Evolutionary conservation across 176 grass and related monocot genomes (phyloP).

Genomic region (Elaeis guineensis): DNA sequence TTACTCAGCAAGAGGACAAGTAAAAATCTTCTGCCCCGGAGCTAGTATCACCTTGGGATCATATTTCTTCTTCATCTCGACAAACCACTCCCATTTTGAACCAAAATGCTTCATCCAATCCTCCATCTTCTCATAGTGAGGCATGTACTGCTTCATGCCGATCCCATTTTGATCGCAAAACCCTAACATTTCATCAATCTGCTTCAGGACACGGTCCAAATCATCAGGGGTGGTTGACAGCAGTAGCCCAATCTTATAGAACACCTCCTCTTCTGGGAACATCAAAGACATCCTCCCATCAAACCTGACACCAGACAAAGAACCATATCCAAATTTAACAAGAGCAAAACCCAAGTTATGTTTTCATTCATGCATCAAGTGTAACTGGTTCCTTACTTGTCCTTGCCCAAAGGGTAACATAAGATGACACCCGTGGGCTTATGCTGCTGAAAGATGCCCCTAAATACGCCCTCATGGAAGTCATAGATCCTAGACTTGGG

Average conservation of each 20-base stretch:
- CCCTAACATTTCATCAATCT: conserved; percentile 23
- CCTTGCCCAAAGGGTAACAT: too few species aligned
- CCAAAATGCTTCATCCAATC: conserved; percentile 2
- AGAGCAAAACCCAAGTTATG: too few species aligned
- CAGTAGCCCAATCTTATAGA: conserved; percentile 38
- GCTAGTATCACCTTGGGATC: conserved; percentile 34
- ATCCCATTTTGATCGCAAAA: conserved; percentile 18
- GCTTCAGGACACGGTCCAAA: conserved; percentile 8
- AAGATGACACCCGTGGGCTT: too few species aligned
- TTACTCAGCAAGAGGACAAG: background rate
- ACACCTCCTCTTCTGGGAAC: background rate
- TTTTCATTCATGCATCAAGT: too few species aligned
- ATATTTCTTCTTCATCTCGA: conserved; percentile 34
- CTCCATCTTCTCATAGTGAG: too few species aligned
- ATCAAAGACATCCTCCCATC: too few species aligned
- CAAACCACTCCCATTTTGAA: conserved; percentile 17
- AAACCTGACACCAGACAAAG: too few species aligned
- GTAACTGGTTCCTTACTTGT: too few species aligned
- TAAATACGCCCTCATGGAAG: too few species aligned
- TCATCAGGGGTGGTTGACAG: conserved; percentile 22
- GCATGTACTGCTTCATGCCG: background rate
- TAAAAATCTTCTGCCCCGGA: conserved; percentile 29
- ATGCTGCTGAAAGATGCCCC: too few species aligned
- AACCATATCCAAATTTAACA: too few species aligned
- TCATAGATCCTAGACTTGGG: too few species aligned